Base-by-base conservation (phyloP, 192 early-diverging fungal genomes). In the Coemansia sp. region DNA sequence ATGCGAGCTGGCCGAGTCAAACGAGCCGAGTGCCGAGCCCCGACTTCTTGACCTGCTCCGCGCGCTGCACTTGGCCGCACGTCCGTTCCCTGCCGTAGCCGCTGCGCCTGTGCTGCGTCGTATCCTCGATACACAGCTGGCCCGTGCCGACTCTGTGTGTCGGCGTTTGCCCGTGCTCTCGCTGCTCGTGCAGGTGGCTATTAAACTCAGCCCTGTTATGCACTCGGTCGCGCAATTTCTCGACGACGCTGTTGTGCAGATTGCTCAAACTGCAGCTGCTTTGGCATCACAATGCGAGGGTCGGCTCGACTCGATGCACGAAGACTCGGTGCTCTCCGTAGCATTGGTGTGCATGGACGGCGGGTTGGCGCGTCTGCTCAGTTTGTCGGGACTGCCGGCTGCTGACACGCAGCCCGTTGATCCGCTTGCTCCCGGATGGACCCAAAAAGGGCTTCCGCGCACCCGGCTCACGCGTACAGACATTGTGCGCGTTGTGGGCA, bases 61-160 rank as follows among this genome's bases (percentile, higher is more conserved):
- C 10, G 57, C 73, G 2, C 53, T 75, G 35, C 55, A 62, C 22
- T 24, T 52, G n/a, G 59, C 59, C 3, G 29, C 43, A 11, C 58
- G 73, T 11, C 73, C 67, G 18, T 75, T 75, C 55, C 73, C 73
- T 1, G 61, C 62, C 3, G 68, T 75, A n/a, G 67, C 61, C 14
- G 41, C 37, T 48, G 59, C 54, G 35, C 58, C 60, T 39, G 60
- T 63, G 38, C 64, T 75, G 50, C 48, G 32, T n/a, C 66, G 59
- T 9, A 24, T 75, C 3, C 16, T 68, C 37, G 51, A 37, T 45
- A 57, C 13, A 43, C 63, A 65, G 45, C 13, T 20, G 37, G 20
- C 22, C 27, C 13, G 37, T 13, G 29, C 13, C 47, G 7, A 16
- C 22, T 19, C 45, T 51, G 13, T 22, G 1, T 3, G 16, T 47